Conservation (phyloP, 1,139 yeast species). For the Geotrichum armillariae region DNA sequence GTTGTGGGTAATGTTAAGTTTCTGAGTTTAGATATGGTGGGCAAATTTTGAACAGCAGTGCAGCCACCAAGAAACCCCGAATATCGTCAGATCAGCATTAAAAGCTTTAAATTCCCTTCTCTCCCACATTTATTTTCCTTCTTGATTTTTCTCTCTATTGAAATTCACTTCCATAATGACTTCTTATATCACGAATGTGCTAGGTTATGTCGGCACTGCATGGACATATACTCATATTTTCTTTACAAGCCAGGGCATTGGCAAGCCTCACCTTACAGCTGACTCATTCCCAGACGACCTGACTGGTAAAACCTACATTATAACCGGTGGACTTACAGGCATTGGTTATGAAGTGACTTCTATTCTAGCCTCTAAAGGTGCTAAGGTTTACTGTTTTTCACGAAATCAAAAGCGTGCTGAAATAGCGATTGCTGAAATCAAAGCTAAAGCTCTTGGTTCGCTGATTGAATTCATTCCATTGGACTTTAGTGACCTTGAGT, state of each 20-base stretch:
- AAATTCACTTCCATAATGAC: no score
- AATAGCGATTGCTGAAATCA: conserved; percentile 39
- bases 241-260: background rate
- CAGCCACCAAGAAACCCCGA: no score
- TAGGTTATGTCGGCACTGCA: no score
- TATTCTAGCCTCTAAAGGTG: conserved; percentile 46
- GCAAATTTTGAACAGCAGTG: no score
- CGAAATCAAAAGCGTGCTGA: conserved; percentile 43
- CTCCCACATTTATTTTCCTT: no score
- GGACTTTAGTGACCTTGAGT: conserved; percentile 49
- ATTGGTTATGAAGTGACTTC: conserved; percentile 47
- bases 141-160: no score
- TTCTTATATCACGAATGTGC: no score
- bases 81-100: no score
- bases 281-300: conserved; percentile 48
- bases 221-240: background rate
- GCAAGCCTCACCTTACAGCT: conserved; percentile 33
- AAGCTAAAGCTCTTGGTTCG: conserved; percentile 31
- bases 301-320: conserved; percentile 43
- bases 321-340: conserved; percentile 52
- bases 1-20: no score
- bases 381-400: conserved; percentile 46
- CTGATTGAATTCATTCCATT: conserved; percentile 31
- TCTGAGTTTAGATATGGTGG: no score
- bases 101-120: no score